Evolutionary conservation across 441 rosid genomes (phyloP).

Genomic region (Populus hybrid): DNA sequence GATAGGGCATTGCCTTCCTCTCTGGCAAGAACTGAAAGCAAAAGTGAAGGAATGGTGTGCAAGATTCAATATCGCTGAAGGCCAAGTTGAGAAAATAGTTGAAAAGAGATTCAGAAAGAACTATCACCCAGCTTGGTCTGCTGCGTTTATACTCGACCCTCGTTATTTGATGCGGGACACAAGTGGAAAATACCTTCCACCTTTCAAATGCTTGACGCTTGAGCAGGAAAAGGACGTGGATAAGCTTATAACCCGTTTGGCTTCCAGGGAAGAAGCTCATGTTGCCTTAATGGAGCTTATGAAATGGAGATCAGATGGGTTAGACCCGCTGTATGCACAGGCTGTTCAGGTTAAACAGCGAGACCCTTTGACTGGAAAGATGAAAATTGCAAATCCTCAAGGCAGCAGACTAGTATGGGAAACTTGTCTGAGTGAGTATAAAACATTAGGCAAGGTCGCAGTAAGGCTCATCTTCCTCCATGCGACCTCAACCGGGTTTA

Average conservation of each 20-base stretch:
- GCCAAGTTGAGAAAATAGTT: slow-evolving; percentile 67
- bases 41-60: slow-evolving; percentile 87
- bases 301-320: slow-evolving; percentile 97
- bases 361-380: slow-evolving; percentile 79
- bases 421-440: slow-evolving; percentile 80
- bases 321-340: slow-evolving; percentile 82
- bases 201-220: slow-evolving; percentile 68
- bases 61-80: slow-evolving; percentile 63
- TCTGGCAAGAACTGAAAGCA: slow-evolving; percentile 82
- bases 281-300: slow-evolving; percentile 92
- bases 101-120: slow-evolving; percentile 86
- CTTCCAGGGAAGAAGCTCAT: slow-evolving; percentile 87
- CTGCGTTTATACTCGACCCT: slow-evolving; percentile 88
- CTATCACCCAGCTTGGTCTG: slow-evolving; percentile 98
- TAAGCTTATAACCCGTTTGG: slow-evolving; percentile 81
- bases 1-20: slow-evolving; percentile 82
- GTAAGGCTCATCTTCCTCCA: slow-evolving; percentile 89
- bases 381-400: slow-evolving; percentile 84
- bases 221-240: slow-evolving; percentile 97
- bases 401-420: slow-evolving; percentile 98
- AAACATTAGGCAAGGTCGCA: slow-evolving; percentile 84
- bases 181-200: slow-evolving; percentile 86
- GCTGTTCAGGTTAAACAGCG: slow-evolving; percentile 93
- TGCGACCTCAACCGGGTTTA: slow-evolving; percentile 80
- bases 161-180: slow-evolving; percentile 74